These are phyloP conservation scores for Fragaria iinumae DNA, from an alignment of 306 rosid genomes.

Conservation along the genomic window DNA sequence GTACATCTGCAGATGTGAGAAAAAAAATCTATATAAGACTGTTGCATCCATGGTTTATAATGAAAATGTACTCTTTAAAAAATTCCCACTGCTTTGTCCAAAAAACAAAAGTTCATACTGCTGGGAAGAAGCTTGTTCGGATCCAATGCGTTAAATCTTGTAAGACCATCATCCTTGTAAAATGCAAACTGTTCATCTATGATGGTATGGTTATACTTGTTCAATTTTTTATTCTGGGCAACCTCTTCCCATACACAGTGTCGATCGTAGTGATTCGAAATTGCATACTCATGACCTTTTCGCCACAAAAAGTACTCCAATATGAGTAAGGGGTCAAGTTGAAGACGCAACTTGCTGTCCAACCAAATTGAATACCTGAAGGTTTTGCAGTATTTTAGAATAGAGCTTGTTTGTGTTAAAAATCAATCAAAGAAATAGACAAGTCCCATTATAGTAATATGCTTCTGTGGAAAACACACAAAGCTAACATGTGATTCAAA, in stretches of 20 bases:
- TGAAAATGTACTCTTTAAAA: not conserved
- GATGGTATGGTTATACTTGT: conserved; percentile 39
- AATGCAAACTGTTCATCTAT: conserved; percentile 65
- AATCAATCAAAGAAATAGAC: not conserved
- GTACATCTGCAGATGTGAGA: conserved; percentile 60
- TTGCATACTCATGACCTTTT: conserved; percentile 71
- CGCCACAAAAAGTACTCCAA: conserved; percentile 96
- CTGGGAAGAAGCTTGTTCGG: conserved; percentile 84
- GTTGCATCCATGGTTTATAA: conserved; percentile 8
- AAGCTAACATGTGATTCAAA: not conserved
- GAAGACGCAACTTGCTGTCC: conserved; percentile 93
- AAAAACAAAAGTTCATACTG: conserved; percentile 48
- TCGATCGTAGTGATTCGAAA: conserved; percentile 81
- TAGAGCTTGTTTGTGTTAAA: not conserved
- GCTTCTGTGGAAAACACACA: not conserved
- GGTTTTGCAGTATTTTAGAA: not conserved
- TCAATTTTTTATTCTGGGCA: conserved; percentile 66
- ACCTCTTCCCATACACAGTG: conserved; percentile 92
- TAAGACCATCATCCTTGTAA: conserved; percentile 72
- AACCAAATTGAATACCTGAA: conserved; percentile 94
- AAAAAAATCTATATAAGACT: not conserved
- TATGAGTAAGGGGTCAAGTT: conserved; percentile 83
- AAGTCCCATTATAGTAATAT: not conserved
- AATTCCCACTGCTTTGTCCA: conserved; percentile 55
- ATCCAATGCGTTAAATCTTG: conserved; percentile 64